These are phyloP conservation scores for Cudoniella acicularis DNA, from an alignment of 495 filamentous ascomycete genomes.

Conservation along the genomic window DNA sequence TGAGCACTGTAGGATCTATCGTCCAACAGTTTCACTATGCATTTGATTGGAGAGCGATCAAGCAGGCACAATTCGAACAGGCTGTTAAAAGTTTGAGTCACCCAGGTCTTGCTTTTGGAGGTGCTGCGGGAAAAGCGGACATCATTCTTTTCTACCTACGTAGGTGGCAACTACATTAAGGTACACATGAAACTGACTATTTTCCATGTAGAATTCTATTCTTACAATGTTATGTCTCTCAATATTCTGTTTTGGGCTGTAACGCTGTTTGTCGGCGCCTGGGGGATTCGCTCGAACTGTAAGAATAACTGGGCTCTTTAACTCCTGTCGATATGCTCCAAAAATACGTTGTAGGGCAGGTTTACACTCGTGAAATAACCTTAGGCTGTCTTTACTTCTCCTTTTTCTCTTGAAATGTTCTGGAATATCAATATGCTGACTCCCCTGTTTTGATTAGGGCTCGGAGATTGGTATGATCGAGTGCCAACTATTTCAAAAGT, in stretches of 20 bases:
- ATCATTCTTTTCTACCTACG: constrained; percentile 45
- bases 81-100: constrained; percentile 30
- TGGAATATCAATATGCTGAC: too few species aligned
- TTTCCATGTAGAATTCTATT: constrained; percentile 38
- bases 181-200: too few species aligned
- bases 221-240: constrained; percentile 45
- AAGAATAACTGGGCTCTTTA: too few species aligned
- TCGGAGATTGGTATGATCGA: constrained; percentile 24
- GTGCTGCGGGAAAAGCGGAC: constrained; percentile 39
- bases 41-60: constrained; percentile 37
- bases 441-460: too few species aligned
- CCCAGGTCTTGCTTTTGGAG: constrained; percentile 43
- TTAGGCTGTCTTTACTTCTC: not conserved
- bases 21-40: constrained; percentile 45
- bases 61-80: constrained; percentile 37
- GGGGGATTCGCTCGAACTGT: constrained; percentile 14
- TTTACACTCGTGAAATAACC: not conserved
- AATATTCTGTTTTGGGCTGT: constrained; percentile 43
- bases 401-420: too few species aligned
- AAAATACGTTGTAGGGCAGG: too few species aligned
- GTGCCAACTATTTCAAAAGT: constrained; percentile 33
- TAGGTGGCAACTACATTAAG: constrained; percentile 23
- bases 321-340: too few species aligned
- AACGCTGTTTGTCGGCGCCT: constrained; percentile 27
- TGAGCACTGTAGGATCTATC: constrained; percentile 39